phyloP scores from a whole-genome alignment of 1,284 basidiomycete genomes.

The Ganoderma multipileum region DNA sequence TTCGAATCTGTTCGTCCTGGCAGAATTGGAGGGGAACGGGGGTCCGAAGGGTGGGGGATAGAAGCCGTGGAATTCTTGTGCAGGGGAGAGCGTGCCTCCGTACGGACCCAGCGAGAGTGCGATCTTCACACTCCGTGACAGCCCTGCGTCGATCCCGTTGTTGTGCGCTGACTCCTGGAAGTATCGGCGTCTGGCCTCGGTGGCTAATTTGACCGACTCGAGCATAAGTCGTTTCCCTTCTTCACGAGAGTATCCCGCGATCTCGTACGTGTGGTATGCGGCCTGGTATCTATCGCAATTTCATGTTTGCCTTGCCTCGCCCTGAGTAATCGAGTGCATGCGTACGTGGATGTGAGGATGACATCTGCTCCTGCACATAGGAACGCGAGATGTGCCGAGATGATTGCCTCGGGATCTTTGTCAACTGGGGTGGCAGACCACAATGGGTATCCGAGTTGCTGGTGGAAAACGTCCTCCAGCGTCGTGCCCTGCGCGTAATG shows the following conservation, averaged over 20 bases:
- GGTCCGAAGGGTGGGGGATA: constrained; percentile 83
- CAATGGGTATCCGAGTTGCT: constrained; percentile 62
- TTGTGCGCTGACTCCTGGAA: constrained; percentile 31
- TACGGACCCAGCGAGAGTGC: constrained; percentile 79
- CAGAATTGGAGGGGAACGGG: constrained; percentile 38
- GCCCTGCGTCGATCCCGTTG: not conserved
- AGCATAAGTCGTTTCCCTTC: constrained; percentile 59
- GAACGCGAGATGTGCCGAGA: constrained; percentile 65
- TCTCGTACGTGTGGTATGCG: constrained; percentile 59
- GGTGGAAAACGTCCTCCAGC: constrained; percentile 62
- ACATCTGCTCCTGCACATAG: constrained; percentile 66
- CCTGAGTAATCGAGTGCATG: constrained; percentile 9
- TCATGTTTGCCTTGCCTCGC: not conserved
- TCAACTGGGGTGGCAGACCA: constrained; percentile 73
- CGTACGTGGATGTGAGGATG: constrained; percentile 69
- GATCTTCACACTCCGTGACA: constrained; percentile 45
- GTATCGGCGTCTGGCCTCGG: constrained; percentile 50
- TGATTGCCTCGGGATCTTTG: constrained; percentile 58
- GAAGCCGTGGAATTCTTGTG: constrained; percentile 77
- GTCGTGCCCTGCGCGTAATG: constrained; percentile 64
- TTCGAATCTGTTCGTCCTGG: constrained; percentile 54
- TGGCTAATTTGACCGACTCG: constrained; percentile 61
- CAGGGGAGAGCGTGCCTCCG: constrained; percentile 70
- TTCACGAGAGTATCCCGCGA: constrained; percentile 54
- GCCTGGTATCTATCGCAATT: constrained; percentile 65